Percentiles rank a stretch among this genome's conserved stretches.
Evolutionary conservation across 352 stramenopile species (phyloP).

Genomic region (Globisporangium uncinulatum): DNA sequence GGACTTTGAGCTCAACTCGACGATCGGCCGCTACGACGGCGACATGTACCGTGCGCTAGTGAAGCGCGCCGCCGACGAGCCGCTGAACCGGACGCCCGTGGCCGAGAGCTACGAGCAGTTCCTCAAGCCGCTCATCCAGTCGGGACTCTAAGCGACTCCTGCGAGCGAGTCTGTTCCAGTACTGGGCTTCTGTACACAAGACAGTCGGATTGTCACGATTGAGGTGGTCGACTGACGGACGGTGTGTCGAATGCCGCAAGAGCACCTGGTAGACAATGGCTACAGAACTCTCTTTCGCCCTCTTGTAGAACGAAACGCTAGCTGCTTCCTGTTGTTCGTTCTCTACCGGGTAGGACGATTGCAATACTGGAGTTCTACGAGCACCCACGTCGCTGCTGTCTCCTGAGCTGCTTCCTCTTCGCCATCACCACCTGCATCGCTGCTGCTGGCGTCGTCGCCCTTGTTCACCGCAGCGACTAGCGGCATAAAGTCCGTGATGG

Average conservation of each 20-base stretch:
- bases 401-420: too few relatives aligned
- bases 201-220: too few relatives aligned
- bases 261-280: too few relatives aligned
- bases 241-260: too few relatives aligned
- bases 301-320: too few relatives aligned
- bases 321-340: neutral
- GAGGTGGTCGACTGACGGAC: too few relatives aligned
- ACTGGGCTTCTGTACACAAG: too few relatives aligned
- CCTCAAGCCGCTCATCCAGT: constrained; percentile 34
- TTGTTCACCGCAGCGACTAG: constrained; percentile 44
- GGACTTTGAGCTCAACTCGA: constrained; percentile 64
- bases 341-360: neutral
- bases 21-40: constrained; percentile 67
- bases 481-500: constrained; percentile 67
- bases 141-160: constrained; percentile 17
- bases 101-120: constrained; percentile 53
- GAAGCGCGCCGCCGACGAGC: constrained; percentile 35
- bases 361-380: constrained; percentile 28
- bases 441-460: constrained; percentile 20
- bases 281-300: too few relatives aligned
- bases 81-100: constrained; percentile 52
- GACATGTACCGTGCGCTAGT: constrained; percentile 65
- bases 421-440: neutral
- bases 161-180: too few relatives aligned
- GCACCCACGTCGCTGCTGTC: constrained; percentile 26